Evolutionary conservation across 805 yeast genomes (phyloP), one percentile per base, ranked within the genome.

Genomic region (Sugiyamaella floridensis): DNA sequence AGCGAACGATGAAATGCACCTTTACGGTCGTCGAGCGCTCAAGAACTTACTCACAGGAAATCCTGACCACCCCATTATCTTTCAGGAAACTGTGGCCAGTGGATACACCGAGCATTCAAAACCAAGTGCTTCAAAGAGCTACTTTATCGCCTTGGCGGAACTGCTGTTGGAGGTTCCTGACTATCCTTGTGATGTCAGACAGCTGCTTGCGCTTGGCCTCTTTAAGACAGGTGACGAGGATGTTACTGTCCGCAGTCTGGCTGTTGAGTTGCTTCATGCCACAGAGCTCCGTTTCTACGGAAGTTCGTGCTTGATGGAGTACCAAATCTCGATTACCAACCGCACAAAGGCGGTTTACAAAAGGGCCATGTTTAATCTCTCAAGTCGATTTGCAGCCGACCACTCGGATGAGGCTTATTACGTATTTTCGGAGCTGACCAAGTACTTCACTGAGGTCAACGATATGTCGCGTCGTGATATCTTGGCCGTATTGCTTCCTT

Each of bases 301-400:
- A 34, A 74, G 82, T 0, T 73, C 81, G 0, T 74, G 77, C 14
- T 71, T 83, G 1, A 76, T 76, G 7, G 77, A 77, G 19, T 87
- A 80, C 63, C 77, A 80, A 37, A 92, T 87, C 62, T 76, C 87
- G 40, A 78, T 89, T 12, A 79, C 84, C 48, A 86, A 89, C 56
- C 76, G 80, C 34, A 85, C 95, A 6, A 81, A 85, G 60, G 86
- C 89, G 6, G 89, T 93, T 4, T 90, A 85, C 71, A 89, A 89
- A 63, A 82, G 92, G 43, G 95, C 95, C 0, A 77, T 92, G 51
- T 84, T 85, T 59, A 88, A 86, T 51, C 71, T 90, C 19, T 85
- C 97, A 0, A 77, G 83, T 7, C 81, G 83, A 55, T 80, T 88
- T 65, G 90, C 96, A 0, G 64, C 58, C 9, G 66, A 64, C 15